Percentiles rank a stretch among this genome's conserved stretches.
Conservation (phyloP, 129 eudicot genomes). For the Sambucus nigra region DNA sequence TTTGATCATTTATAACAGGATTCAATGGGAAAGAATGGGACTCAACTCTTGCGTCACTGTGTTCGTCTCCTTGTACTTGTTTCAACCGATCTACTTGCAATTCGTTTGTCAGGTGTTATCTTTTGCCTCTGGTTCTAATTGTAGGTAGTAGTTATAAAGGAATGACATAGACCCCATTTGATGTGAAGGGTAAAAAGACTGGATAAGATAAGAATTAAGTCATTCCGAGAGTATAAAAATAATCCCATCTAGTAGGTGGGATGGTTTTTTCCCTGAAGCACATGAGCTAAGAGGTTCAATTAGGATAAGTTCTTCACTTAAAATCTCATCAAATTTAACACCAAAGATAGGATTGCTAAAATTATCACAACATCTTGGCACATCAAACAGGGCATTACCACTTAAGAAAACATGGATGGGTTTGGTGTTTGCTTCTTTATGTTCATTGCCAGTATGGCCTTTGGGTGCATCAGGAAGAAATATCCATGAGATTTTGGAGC, state of each 20-base stretch:
- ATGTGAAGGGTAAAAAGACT: too few species aligned
- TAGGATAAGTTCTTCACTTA: too few species aligned
- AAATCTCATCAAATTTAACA: too few species aligned
- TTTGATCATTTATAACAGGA: constrained; percentile 47
- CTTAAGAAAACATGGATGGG: background rate
- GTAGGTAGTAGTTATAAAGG: background rate
- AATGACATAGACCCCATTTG: too few species aligned
- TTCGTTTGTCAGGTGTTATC: constrained; percentile 78
- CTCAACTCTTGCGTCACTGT: constrained; percentile 95
- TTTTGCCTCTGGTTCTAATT: constrained; percentile 2
- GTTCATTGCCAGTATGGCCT: background rate
- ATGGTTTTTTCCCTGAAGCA: too few species aligned
- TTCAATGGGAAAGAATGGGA: constrained; percentile 97
- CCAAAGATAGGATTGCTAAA: too few species aligned
- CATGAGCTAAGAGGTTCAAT: too few species aligned
- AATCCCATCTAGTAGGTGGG: too few species aligned
- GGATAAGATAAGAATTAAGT: too few species aligned
- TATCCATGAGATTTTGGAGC: background rate
- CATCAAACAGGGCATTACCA: too few species aligned
- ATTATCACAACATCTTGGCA: too few species aligned
- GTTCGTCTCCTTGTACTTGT: constrained; percentile 95
- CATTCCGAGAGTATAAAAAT: too few species aligned
- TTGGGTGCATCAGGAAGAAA: background rate
- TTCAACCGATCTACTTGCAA: constrained; percentile 87
- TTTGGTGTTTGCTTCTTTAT: background rate